These are phyloP conservation scores for Tricholoma matsutake DNA, from an alignment of 768 basidiomycete species.

Conservation along the genomic window DNA sequence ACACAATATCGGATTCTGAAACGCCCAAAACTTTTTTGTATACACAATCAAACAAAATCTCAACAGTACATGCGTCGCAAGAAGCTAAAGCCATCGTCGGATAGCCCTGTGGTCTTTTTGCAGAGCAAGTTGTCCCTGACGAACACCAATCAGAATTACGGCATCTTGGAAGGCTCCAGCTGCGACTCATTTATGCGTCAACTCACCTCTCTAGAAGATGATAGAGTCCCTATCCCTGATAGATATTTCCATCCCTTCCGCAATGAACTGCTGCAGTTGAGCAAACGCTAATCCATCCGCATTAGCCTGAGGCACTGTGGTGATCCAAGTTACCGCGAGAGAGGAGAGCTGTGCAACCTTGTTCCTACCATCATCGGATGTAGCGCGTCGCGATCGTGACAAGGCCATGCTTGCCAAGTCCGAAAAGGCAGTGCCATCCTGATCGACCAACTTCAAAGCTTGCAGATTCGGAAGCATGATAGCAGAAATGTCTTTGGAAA, in stretches of 20 bases:
- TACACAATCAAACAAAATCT: no score
- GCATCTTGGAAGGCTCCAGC: no score
- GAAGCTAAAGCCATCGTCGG: no score
- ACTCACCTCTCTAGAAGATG: neutral
- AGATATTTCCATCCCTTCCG: neutral
- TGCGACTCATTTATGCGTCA: neutral
- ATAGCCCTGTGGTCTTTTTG: no score
- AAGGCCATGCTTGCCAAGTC: neutral
- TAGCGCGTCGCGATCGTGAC: neutral
- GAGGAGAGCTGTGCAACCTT: neutral
- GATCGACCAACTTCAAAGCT: neutral
- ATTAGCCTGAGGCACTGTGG: neutral
- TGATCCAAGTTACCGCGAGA: neutral
- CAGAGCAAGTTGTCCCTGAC: no score
- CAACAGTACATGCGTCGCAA: no score
- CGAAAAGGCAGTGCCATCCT: neutral
- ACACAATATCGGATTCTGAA: no score
- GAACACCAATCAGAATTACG: neutral
- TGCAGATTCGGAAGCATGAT: neutral
- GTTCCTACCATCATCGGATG: neutral
- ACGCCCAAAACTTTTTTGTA: no score
- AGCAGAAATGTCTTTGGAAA: neutral
- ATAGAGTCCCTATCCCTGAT: neutral
- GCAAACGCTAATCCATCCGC: neutral
- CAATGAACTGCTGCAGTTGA: neutral